phyloP scores from a whole-genome alignment of 768 basidiomycete genomes.

The Tulasnella sp. region DNA sequence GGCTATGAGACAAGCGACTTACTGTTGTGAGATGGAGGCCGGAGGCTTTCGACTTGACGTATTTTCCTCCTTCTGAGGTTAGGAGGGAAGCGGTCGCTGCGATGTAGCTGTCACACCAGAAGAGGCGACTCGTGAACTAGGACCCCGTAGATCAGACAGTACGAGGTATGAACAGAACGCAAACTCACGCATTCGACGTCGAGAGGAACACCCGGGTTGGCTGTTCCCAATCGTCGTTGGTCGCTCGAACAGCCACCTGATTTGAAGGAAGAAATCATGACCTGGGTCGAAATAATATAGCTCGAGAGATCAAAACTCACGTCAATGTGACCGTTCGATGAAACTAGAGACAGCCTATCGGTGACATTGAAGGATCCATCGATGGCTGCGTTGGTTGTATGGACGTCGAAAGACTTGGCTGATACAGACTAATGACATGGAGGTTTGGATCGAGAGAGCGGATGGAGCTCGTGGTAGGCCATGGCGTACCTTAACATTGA shows the following conservation, averaged over 20 bases:
- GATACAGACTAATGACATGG: not conserved
- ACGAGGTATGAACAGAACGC: not conserved
- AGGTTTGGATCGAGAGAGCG: not conserved
- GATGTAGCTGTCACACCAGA: not conserved
- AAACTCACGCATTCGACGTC: slow-evolving; percentile 1
- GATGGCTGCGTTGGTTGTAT: not conserved
- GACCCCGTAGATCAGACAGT: not conserved
- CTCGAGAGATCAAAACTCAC: not conserved
- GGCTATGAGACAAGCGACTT: too few relatives aligned
- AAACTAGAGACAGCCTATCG: not conserved
- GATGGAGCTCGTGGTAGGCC: not conserved
- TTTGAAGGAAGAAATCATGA: not conserved
- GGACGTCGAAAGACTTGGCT: not conserved
- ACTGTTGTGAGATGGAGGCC: too few relatives aligned
- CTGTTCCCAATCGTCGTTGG: not conserved
- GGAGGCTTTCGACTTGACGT: too few relatives aligned
- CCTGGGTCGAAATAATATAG: not conserved
- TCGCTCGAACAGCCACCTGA: not conserved
- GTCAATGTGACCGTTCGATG: not conserved
- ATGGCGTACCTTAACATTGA: not conserved
- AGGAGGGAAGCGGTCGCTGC: not conserved
- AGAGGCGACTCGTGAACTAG: not conserved
- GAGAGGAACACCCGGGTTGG: not conserved
- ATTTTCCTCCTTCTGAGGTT: not conserved
- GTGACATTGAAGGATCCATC: not conserved